Conservation (phyloP, 768 basidiomycete genomes). For the Suillus cothurnatus region DNA sequence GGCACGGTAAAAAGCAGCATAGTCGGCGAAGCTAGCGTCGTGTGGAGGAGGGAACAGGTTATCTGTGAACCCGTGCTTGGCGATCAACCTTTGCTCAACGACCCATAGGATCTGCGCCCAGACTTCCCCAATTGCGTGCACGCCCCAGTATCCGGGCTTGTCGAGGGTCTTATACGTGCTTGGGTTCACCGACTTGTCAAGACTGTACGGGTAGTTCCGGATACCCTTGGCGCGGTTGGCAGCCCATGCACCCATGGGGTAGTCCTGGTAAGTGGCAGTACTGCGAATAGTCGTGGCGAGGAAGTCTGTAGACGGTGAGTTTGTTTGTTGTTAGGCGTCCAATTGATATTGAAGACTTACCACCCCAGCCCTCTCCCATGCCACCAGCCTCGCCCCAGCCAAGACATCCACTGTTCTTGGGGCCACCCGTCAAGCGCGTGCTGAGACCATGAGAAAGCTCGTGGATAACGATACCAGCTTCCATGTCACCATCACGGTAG, state of each 20-base stretch:
- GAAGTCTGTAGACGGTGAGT: conserved; percentile 51
- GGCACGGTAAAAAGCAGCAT: conserved; percentile 68
- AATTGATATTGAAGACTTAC: conserved; percentile 31
- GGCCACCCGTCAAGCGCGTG: conserved; percentile 94
- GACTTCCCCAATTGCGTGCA: conserved; percentile 91
- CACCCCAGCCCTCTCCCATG: conserved; percentile 98
- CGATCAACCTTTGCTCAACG: conserved; percentile 70
- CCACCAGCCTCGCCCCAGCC: conserved; percentile 96
- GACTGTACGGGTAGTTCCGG: conserved; percentile 87
- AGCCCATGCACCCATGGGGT: conserved; percentile 95
- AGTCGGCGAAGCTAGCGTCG: conserved; percentile 55
- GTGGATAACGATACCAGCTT: conserved; percentile 96
- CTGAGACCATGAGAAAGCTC: conserved; percentile 88
- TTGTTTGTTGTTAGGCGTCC: neutral
- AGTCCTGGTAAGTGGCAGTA: conserved; percentile 71
- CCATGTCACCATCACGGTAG: conserved; percentile 93
- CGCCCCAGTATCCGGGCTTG: conserved; percentile 92
- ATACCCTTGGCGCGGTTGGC: conserved; percentile 77
- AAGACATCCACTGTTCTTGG: conserved; percentile 88
- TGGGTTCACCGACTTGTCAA: conserved; percentile 77
- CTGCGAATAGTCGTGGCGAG: conserved; percentile 87
- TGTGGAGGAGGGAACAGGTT: conserved; percentile 82
- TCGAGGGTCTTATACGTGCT: conserved; percentile 94
- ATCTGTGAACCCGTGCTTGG: conserved; percentile 79
- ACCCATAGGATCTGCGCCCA: conserved; percentile 94